Percentiles rank a stretch among this genome's conserved stretches.
phyloP scores from a whole-genome alignment of 371 early-diverging fungal genomes.

The Circinella minor region DNA sequence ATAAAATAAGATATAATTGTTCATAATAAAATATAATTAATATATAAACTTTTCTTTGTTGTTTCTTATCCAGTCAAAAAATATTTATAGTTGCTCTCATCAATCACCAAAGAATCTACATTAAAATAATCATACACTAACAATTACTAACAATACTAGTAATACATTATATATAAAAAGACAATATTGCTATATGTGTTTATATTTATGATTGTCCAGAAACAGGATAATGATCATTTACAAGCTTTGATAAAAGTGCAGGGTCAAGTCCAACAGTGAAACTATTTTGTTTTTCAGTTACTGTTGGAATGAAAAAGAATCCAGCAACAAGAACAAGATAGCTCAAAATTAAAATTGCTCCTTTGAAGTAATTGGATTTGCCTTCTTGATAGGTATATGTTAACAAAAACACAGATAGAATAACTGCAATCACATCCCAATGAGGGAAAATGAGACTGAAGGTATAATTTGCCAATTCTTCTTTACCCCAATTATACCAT shows the following conservation, averaged over 20 bases:
- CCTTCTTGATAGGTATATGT: slow-evolving; percentile 93
- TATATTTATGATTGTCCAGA: too few species aligned
- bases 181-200: too few species aligned
- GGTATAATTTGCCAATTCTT: slow-evolving; percentile 38
- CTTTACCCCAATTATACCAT: slow-evolving; percentile 63
- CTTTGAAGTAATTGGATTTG: slow-evolving; percentile 95
- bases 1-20: too few species aligned
- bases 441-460: slow-evolving; percentile 92
- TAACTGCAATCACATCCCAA: slow-evolving; percentile 86
- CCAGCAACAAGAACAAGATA: slow-evolving; percentile 83
- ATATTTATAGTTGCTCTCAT: too few species aligned
- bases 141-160: too few species aligned
- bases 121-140: too few species aligned
- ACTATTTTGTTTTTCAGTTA: neutral
- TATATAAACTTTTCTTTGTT: too few species aligned
- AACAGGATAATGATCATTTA: neutral
- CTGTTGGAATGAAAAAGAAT: slow-evolving; percentile 74
- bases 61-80: too few species aligned
- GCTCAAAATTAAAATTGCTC: slow-evolving; percentile 85
- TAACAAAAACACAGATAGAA: slow-evolving; percentile 89
- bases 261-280: slow-evolving; percentile 3
- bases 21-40: too few species aligned
- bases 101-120: too few species aligned
- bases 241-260: neutral
- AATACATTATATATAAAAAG: too few species aligned